A percentile compares a stretch with the other conserved stretches of the same genome.
Conservation (phyloP, 176 grass and related monocot genomes). For the Pontederia crassipes region DNA sequence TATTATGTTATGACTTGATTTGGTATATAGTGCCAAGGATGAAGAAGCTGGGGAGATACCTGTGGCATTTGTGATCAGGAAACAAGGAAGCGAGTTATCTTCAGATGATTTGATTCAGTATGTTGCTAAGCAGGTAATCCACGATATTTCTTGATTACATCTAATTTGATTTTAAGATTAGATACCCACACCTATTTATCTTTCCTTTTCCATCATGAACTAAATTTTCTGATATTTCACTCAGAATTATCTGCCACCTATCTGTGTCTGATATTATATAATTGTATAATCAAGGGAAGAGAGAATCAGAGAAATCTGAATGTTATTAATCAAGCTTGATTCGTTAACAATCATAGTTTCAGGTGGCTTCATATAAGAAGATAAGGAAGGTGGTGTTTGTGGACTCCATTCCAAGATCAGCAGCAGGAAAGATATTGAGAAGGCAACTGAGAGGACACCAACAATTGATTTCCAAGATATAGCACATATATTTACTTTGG, state of each 20-base stretch:
- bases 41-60: slow-evolving; percentile 86
- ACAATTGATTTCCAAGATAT: background rate
- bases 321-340: background rate
- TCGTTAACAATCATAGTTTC: background rate
- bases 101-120: slow-evolving; percentile 59
- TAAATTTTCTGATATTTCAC: background rate
- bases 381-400: slow-evolving; percentile 82
- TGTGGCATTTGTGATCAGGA: slow-evolving; percentile 74
- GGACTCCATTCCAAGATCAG: slow-evolving; percentile 67
- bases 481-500: slow-evolving; percentile 20
- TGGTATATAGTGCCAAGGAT: slow-evolving; percentile 40
- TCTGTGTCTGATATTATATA: too few species aligned
- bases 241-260: too few species aligned
- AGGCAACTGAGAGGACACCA: slow-evolving; percentile 38
- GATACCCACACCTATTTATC: background rate
- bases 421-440: slow-evolving; percentile 70
- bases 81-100: slow-evolving; percentile 50
- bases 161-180: background rate
- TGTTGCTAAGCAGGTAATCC: slow-evolving; percentile 70
- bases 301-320: slow-evolving; percentile 4
- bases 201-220: too few species aligned
- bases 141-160: background rate
- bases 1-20: slow-evolving; percentile 9
- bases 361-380: slow-evolving; percentile 91
- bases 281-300: slow-evolving; percentile 1